phyloP scores from a whole-genome alignment of 257 asterid genomes.

The Cordia subcordata region DNA sequence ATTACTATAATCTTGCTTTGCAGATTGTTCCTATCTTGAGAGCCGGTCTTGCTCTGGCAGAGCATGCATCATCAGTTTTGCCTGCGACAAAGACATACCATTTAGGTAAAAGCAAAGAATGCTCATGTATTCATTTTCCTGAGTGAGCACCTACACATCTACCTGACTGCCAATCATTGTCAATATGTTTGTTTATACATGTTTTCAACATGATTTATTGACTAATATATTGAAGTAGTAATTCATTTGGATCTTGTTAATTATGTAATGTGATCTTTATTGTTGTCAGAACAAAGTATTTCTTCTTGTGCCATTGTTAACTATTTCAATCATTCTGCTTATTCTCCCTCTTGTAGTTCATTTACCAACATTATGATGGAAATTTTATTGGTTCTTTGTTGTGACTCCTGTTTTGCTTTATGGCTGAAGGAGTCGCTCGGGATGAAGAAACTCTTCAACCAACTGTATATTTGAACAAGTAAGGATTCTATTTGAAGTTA shows the following conservation, averaged over 20 bases:
- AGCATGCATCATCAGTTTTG: conserved; percentile 79
- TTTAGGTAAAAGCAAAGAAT: conserved; percentile 48
- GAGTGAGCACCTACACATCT: no score
- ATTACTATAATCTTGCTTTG: conserved; percentile 20
- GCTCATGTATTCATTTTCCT: no score
- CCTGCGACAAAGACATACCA: conserved; percentile 84
- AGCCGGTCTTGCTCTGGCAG: conserved; percentile 99
- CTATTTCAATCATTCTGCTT: no score
- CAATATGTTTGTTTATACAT: no score
- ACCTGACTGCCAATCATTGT: no score
- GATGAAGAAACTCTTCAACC: conserved; percentile 91
- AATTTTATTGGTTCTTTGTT: conserved; percentile 10
- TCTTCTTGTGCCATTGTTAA: no score
- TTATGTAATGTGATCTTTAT: no score
- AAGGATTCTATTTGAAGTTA: conserved; percentile 20
- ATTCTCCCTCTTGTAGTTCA: not conserved
- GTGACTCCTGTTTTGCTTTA: conserved; percentile 17
- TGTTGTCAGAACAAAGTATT: no score
- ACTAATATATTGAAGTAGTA: no score
- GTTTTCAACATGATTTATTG: no score
- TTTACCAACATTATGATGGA: not conserved
- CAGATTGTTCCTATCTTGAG: conserved; percentile 97
- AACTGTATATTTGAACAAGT: conserved; percentile 88
- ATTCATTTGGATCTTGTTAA: no score
- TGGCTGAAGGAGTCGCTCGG: conserved; percentile 65